phyloP scores from a whole-genome alignment of 768 basidiomycete species.

The Roridomyces roridus region DNA sequence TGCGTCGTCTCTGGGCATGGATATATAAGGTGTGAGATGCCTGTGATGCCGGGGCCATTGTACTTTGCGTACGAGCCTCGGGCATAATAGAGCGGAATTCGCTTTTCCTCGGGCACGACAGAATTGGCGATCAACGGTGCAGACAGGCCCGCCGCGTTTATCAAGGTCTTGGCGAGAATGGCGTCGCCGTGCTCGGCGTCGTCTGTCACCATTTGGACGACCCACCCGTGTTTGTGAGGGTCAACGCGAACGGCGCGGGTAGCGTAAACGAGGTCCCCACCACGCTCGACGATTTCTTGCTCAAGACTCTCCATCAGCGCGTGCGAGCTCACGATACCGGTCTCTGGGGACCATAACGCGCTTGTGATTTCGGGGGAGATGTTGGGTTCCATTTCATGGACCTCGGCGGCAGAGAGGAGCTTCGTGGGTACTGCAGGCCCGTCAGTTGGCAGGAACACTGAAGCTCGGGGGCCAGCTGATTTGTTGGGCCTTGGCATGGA shows the following conservation, averaged over 20 bases:
- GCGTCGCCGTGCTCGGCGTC: slow-evolving; percentile 55
- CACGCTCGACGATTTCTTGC: slow-evolving; percentile 75
- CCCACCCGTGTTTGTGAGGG: slow-evolving; percentile 77
- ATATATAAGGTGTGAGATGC: slow-evolving; percentile 83
- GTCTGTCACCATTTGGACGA: slow-evolving; percentile 79
- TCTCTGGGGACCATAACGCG: slow-evolving; percentile 84
- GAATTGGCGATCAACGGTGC: slow-evolving; percentile 75
- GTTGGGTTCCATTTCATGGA: slow-evolving; percentile 81
- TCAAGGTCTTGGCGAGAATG: slow-evolving; percentile 73
- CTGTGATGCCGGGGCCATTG: slow-evolving; percentile 73
- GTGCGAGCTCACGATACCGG: slow-evolving; percentile 92
- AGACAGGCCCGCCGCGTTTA: slow-evolving; percentile 85
- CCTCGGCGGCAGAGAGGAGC: slow-evolving; percentile 72
- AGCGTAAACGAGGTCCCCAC: slow-evolving; percentile 73
- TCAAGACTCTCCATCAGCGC: slow-evolving; percentile 83
- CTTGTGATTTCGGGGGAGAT: slow-evolving; percentile 71
- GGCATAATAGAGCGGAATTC: slow-evolving; percentile 80
- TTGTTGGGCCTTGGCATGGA: slow-evolving; percentile 66
- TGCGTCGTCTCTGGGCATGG: slow-evolving; percentile 84
- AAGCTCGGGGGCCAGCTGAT: slow-evolving; percentile 59
- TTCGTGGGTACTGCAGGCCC: slow-evolving; percentile 62
- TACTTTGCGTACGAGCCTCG: slow-evolving; percentile 91
- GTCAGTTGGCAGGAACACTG: slow-evolving; percentile 25
- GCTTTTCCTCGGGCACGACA: slow-evolving; percentile 58
- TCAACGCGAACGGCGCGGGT: slow-evolving; percentile 91